phyloP scores from a whole-genome alignment of 1,284 basidiomycete species.

The Stereum hirsutum region DNA sequence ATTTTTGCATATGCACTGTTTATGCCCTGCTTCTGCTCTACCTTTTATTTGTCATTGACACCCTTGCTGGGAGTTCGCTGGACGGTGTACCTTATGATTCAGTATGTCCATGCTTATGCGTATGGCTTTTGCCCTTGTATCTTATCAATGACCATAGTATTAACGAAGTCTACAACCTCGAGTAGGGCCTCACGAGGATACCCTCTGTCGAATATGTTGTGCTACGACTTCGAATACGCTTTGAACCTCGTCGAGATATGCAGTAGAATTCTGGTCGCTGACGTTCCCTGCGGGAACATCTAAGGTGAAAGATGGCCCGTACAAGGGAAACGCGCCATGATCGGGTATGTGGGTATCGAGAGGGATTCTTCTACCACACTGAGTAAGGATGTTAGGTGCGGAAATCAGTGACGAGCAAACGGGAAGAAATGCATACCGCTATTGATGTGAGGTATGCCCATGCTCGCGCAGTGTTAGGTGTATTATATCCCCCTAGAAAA shows the following conservation, averaged over 20 bases:
- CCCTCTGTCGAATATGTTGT: conserved; percentile 1
- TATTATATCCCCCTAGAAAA: conserved; percentile 67
- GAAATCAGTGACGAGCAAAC: not conserved
- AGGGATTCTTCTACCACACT: conserved; percentile 46
- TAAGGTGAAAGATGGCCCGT: conserved; percentile 72
- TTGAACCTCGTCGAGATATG: conserved; percentile 6
- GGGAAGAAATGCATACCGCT: conserved; percentile 41
- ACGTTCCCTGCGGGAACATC: conserved; percentile 67
- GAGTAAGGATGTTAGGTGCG: not conserved
- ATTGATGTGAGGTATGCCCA: conserved; percentile 79
- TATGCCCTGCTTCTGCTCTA: too few relatives aligned
- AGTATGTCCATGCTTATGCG: too few relatives aligned
- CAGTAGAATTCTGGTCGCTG: conserved; percentile 52
- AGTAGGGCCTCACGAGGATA: too few relatives aligned
- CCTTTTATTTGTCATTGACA: too few relatives aligned
- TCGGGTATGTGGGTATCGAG: conserved; percentile 63
- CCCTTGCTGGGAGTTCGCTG: too few relatives aligned
- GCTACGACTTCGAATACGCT: conserved; percentile 6
- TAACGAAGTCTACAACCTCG: too few relatives aligned
- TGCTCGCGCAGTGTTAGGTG: conserved; percentile 74
- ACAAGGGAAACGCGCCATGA: conserved; percentile 58
- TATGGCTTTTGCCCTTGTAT: too few relatives aligned
- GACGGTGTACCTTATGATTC: too few relatives aligned
- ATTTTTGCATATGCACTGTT: too few relatives aligned
- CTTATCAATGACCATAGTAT: too few relatives aligned